Evolutionary conservation across 78 protist genomes (phyloP).

Genomic region (Trichosphaerium sp.): DNA sequence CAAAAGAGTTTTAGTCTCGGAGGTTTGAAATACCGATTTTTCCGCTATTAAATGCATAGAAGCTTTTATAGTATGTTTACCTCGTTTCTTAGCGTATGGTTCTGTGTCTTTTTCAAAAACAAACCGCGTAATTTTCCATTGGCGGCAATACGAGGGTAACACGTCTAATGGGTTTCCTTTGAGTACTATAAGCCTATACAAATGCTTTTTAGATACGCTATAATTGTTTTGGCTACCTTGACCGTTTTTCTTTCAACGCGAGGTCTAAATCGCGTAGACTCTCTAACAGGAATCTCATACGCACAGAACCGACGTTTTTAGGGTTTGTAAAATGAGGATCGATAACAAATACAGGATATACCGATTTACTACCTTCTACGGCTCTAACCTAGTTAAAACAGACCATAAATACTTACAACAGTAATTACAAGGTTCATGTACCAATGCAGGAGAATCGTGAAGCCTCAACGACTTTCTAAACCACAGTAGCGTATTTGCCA

Average conservation of each 20-base stretch:
- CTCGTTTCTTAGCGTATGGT: no score
- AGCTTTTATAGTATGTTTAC: no score
- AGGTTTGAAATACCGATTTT: no score
- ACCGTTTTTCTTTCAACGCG: no score
- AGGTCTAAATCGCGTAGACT: background rate
- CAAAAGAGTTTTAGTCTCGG: no score
- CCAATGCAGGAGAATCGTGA: background rate
- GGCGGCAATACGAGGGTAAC: background rate
- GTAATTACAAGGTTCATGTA: background rate
- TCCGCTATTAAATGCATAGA: no score
- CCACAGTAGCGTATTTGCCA: no score
- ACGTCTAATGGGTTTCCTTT: background rate
- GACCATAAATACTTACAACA: background rate
- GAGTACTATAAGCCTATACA: background rate
- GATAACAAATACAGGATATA: background rate
- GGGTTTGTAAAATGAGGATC: background rate
- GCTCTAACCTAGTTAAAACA: background rate
- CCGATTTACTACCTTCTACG: background rate
- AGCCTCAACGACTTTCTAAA: background rate
- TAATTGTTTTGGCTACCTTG: no score
- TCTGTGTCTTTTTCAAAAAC: background rate
- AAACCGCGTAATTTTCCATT: slow-evolving; percentile 1
- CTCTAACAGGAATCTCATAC: background rate
- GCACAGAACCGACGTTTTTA: background rate
- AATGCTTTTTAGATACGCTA: no score